Base-by-base conservation (phyloP, 352 stramenopile species). In the Phytopythium vexans region DNA sequence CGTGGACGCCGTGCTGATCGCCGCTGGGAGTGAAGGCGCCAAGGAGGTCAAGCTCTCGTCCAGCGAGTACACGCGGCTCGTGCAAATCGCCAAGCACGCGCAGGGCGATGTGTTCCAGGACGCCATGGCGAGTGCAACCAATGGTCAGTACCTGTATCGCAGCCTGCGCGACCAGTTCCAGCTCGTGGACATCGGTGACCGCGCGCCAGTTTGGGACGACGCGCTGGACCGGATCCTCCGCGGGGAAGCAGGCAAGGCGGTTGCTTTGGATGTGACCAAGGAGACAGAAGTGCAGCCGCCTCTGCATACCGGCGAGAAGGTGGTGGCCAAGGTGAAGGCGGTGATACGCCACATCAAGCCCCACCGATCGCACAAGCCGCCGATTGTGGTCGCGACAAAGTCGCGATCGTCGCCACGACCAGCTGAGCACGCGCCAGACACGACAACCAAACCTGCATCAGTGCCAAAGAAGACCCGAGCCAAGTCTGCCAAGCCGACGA, bases 11-110 rank as follows among this genome's bases (percentile, higher is more conserved):
- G 56, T 78, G 54, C 46, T 78, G 11, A 68, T 78, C 21, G 59
- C 60, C 14, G 60, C 53, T 11, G 54, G 41, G n/a, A 41, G 51
- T 10, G 41, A 63, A 40, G 40, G 31, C 11, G 52, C 31, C 35
- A 15, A 46, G 42, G 7, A 41, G 27, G n/a, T 41, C 31, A 64
- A 68, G 39, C 59, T 68, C 2, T 63, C 62, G 14, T 41, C 47
- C 11, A 46, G 52, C 21, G 66, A 78, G 34, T 75, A 78, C 33
- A 59, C 66, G 16, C 58, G 69, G 32, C 53, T 78, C n/a, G 62
- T 75, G 1, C 69, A 78, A 35, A 72, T 78, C 48, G 69, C 62
- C 43, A 78, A 78, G 39, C 62, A 69, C 9, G 66, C 69, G 14
- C 69, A 78, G 50, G 56, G 70, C 14, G 49, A 68, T 3, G 59